phyloP scores from a whole-genome alignment of 2,329 filamentous ascomycete species.

The Penicillium sp. region DNA sequence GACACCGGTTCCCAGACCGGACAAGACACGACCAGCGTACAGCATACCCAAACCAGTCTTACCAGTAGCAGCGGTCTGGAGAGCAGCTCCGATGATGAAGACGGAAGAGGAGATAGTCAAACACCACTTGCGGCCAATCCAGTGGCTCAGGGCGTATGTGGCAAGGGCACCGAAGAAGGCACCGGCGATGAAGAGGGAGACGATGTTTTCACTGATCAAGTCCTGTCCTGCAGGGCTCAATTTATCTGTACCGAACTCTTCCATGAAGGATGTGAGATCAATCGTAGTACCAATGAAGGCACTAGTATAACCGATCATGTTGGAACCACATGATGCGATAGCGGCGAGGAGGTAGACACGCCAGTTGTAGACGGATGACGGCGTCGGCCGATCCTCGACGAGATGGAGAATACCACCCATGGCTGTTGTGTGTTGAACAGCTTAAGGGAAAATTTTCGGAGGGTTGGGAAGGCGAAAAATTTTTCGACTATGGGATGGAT shows the following conservation, averaged over 20 bases:
- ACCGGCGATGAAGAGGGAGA: constrained; percentile 77
- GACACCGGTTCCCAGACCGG: constrained; percentile 59
- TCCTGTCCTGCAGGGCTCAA: constrained; percentile 53
- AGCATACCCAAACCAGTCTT: constrained; percentile 62
- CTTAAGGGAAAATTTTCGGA: background rate
- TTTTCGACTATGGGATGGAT: constrained; percentile 7
- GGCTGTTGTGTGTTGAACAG: constrained; percentile 14
- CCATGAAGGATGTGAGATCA: constrained; percentile 65
- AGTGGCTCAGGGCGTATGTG: constrained; percentile 65
- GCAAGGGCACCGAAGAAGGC: constrained; percentile 73
- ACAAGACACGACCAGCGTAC: constrained; percentile 59
- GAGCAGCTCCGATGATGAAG: constrained; percentile 67
- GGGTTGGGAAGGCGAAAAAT: background rate
- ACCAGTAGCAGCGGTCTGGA: constrained; percentile 65
- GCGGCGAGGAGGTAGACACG: constrained; percentile 56
- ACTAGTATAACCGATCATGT: constrained; percentile 65
- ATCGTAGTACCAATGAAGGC: constrained; percentile 79
- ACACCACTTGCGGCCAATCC: constrained; percentile 63
- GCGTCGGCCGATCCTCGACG: constrained; percentile 53
- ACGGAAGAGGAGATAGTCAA: constrained; percentile 62
- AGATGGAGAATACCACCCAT: constrained; percentile 39
- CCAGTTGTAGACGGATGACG: constrained; percentile 61
- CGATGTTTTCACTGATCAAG: constrained; percentile 70
- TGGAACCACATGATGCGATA: constrained; percentile 58
- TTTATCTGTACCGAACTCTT: constrained; percentile 64